A percentile compares a stretch with the other conserved stretches of the same genome.
Conservation (phyloP, 2,329 filamentous ascomycete species). For the Trichophyton simii region DNA sequence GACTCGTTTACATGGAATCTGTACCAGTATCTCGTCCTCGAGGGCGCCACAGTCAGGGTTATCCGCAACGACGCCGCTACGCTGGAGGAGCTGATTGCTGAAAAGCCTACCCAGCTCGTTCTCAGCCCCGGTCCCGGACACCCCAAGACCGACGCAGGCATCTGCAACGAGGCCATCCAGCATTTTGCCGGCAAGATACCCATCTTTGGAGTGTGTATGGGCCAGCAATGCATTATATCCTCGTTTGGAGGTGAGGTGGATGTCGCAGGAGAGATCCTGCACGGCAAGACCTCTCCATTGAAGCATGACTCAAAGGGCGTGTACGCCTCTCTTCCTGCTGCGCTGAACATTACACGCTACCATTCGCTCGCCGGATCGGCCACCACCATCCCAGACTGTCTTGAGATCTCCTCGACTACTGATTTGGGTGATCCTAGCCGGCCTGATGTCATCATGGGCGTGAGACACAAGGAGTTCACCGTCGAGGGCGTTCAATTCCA, state of each 20-base stretch:
- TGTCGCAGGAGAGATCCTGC: constrained; percentile 88
- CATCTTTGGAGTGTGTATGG: constrained; percentile 97
- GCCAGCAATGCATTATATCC: constrained; percentile 95
- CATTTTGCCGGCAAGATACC: constrained; percentile 92
- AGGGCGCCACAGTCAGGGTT: constrained; percentile 81
- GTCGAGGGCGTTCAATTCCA: constrained; percentile 98
- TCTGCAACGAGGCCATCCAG: constrained; percentile 82
- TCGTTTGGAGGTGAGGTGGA: constrained; percentile 83
- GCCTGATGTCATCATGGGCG: constrained; percentile 88
- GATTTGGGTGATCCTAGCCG: constrained; percentile 54
- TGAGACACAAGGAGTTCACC: constrained; percentile 79
- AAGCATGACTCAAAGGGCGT: constrained; percentile 86
- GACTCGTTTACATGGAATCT: constrained; percentile 99
- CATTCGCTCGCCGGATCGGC: constrained; percentile 92
- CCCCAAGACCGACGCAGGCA: constrained; percentile 77
- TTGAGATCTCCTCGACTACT: constrained; percentile 88
- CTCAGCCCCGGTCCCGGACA: constrained; percentile 93
- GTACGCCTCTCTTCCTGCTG: constrained; percentile 67
- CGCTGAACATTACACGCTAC: constrained; percentile 81
- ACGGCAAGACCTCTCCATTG: constrained; percentile 89
- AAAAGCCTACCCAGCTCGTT: constrained; percentile 84
- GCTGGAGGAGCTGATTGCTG: constrained; percentile 66
- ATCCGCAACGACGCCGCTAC: constrained; percentile 86
- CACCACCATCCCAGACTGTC: constrained; percentile 66
- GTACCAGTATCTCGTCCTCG: constrained; percentile 94